Base-by-base conservation (phyloP, 75 land plant genomes). In the Isoetes taiwanensis region DNA sequence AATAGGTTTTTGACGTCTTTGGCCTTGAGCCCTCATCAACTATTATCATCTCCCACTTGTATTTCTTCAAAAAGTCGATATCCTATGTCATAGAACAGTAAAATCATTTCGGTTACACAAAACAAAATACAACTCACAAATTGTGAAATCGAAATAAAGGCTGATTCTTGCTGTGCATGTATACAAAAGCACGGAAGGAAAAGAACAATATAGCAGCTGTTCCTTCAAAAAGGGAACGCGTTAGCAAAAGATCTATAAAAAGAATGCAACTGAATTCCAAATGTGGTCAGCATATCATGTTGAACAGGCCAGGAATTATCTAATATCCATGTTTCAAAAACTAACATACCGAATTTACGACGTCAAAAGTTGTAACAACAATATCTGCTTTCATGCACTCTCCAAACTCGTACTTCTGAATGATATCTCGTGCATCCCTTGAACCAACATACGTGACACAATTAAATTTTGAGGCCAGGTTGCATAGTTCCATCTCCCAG, bases 1-100 rank as follows among this genome's bases (percentile, higher is more conserved):
- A 73, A 31, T 68, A 68, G 53, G 78, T 27, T 34, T 62, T 73
- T 4, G 58, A 58, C 25, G 67, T 53, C 9, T 57, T 66, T 12
- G 72, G 42, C 3, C 57, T 48, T 26, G 76, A 81, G 25, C 64
- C 70, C 35, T 86, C 84, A 73, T 86, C 88, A 56, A 86, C 41
- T 35, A 86, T 62, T 14, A 83, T 14, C 23, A 68, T 77, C 64
- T 75, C 87, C 84, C 90, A 86, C 10, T 62, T 66, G 26, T 83
- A 57, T 24, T 46, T 32, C 42, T 66, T 59, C 14, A 83, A 41
- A 19, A 34, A 14, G 2, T 76, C 76, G 27, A 78, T n/a, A 52
- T 87, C 95, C 85, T 86, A 72, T 9, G 32, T 33, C 8, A 35
- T n/a, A 2, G 52, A 2, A 16, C 16, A 34, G 6, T 57, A 16